Conservation (phyloP, 169 alveolate genomes). For the Eimeria necatrix region DNA sequence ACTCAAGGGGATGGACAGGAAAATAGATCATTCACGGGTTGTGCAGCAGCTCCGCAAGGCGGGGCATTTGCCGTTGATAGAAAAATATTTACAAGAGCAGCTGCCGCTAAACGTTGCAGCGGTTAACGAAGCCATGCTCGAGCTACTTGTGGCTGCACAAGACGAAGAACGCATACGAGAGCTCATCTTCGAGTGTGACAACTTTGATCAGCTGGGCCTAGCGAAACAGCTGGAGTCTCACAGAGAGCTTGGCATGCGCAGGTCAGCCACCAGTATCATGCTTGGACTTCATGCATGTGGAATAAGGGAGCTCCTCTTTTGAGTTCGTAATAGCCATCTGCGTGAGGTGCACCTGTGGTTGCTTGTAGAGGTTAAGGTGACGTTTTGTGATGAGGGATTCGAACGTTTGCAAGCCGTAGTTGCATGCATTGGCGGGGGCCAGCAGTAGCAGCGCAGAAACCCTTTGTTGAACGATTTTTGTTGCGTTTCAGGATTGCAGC, state of each 20-base stretch:
- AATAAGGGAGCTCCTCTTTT: slow-evolving; percentile 89
- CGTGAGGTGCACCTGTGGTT: too few species aligned
- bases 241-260: slow-evolving; percentile 97
- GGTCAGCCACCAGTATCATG: slow-evolving; percentile 94
- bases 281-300: slow-evolving; percentile 79
- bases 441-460: neutral
- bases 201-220: slow-evolving; percentile 97
- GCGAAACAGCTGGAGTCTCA: slow-evolving; percentile 94
- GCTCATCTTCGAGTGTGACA: slow-evolving; percentile 95
- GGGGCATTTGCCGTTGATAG: slow-evolving; percentile 90
- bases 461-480: neutral
- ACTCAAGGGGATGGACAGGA: slow-evolving; percentile 85
- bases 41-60: slow-evolving; percentile 92
- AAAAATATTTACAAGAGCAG: slow-evolving; percentile 87
- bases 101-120: slow-evolving; percentile 92
- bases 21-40: slow-evolving; percentile 95
- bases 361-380: neutral
- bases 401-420: neutral
- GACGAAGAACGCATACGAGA: slow-evolving; percentile 95
- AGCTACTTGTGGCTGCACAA: slow-evolving; percentile 97
- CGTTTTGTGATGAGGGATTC: neutral
- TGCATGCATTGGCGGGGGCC: neutral
- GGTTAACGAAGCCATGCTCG: slow-evolving; percentile 99
- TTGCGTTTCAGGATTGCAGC: slow-evolving; percentile 69
- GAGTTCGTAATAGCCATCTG: too few species aligned